Base-by-base conservation (phyloP, 2,329 filamentous ascomycete genomes). In the Phaeomoniella chlamydospora region DNA sequence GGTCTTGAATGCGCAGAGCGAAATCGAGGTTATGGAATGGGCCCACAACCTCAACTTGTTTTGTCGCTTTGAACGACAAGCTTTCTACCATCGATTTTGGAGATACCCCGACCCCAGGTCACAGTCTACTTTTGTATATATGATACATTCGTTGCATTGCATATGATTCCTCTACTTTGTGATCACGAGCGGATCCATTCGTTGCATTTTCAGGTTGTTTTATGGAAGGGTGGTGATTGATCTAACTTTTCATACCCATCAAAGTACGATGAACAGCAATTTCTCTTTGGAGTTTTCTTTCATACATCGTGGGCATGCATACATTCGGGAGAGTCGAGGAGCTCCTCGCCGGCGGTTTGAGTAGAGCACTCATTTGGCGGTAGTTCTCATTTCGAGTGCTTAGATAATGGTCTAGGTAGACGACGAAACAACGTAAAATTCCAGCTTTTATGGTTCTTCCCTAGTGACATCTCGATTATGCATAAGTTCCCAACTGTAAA, bases 1-100 rank as follows among this genome's bases (percentile, higher is more conserved):
- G 90, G 88, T 37, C 69, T 96, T 38, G 74, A 88, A 53, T 83
- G 90, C 69, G 85, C 84, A 40, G 84, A 84, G 52, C 86, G 83
- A 59, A 81, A 77, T 49, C 74, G 71, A 49, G 76, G 77, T 54
- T 81, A 82, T 50, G 61, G 59, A 37, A 53, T 63, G 44, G 58
- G 56, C 33, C 55, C 62, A 49, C 59, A 65, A 40, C 54, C 61
- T 36, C 64, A 68, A 50, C 83, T 84, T 56, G 80, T 87, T 52
- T 67, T 87, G 49, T 86, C 81, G 41, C 64, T 84, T 49, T 85
- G 39, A 49, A 40, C 31, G 30, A 26, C 22, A 26, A n/a, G 22
- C 6, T n/a, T 26, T 26, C 22, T n/a, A 16, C 6, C n/a, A 32
- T 16, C 18, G 16, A 30, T 37, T n/a, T n/a, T 33, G 4, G 16